Conservation (phyloP, 805 yeast species). For the Schwanniomyces sp. region DNA sequence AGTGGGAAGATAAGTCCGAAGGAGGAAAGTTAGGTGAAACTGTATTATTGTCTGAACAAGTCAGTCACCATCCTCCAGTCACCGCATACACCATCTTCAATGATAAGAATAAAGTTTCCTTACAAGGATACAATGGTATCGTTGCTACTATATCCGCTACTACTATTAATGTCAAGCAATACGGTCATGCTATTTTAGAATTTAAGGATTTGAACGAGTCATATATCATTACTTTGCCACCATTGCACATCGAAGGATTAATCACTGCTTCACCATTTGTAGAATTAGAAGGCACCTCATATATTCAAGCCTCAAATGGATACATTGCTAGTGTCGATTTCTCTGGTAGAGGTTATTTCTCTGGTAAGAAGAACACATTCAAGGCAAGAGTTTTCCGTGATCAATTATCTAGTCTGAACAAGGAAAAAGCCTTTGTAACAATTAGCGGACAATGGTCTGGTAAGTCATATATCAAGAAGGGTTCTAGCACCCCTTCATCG, state of each 20-base stretch:
- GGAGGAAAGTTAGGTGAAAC: constrained; percentile 70
- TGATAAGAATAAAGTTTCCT: constrained; percentile 61
- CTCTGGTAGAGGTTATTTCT: constrained; percentile 91
- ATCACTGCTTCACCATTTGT: constrained; percentile 90
- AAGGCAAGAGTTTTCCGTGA: constrained; percentile 78
- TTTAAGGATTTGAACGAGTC: constrained; percentile 62
- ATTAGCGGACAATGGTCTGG: constrained; percentile 94
- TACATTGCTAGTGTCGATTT: constrained; percentile 71
- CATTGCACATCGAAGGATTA: constrained; percentile 92
- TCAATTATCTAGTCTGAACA: constrained; percentile 44
- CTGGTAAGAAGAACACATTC: constrained; percentile 91
- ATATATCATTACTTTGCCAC: constrained; percentile 85
- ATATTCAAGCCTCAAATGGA: constrained; percentile 80
- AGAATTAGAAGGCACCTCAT: constrained; percentile 88
- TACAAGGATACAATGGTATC: constrained; percentile 90
- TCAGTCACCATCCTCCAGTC: constrained; percentile 95
- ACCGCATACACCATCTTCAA: constrained; percentile 89
- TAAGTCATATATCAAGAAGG: constrained; percentile 61
- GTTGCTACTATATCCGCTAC: constrained; percentile 80
- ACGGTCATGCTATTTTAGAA: constrained; percentile 81
- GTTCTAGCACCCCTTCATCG: constrained; percentile 45
- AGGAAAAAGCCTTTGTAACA: constrained; percentile 70
- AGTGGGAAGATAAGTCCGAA: constrained; percentile 62
- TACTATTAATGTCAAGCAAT: constrained; percentile 84
- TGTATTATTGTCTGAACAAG: constrained; percentile 82